Percentiles rank a stretch among this genome's conserved stretches.
Conservation (phyloP, 2,329 filamentous ascomycete genomes). For the Phialocephala subalpina region DNA sequence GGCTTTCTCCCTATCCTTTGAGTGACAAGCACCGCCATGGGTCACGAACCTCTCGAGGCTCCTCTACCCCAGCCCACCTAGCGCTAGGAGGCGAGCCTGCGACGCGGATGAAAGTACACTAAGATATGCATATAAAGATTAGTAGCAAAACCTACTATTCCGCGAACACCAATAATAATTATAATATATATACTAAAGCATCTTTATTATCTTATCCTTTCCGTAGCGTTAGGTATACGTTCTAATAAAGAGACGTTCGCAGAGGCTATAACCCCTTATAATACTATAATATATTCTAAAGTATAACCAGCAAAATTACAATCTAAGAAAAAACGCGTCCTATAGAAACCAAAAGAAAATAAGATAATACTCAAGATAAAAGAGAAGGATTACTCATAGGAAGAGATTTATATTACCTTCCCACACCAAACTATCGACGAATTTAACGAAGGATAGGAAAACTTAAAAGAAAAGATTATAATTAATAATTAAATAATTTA, state of each 20-base stretch:
- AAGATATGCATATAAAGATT: neutral
- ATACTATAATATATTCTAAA: constrained; percentile 4
- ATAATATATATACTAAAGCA: neutral
- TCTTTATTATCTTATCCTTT: neutral
- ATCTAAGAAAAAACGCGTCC: constrained; percentile 15
- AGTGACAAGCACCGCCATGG: no score
- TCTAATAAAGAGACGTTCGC: neutral
- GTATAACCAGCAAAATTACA: constrained; percentile 2
- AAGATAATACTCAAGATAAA: constrained; percentile 9
- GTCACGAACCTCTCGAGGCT: no score
- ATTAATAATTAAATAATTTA: no score
- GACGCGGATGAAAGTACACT: neutral
- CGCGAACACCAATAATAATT: neutral
- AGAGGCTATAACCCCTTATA: constrained; percentile 17
- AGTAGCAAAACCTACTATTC: neutral
- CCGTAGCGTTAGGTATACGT: neutral
- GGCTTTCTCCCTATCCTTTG: no score
- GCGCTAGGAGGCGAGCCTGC: no score
- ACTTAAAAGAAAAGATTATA: no score
- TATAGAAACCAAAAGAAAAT: constrained; percentile 11
- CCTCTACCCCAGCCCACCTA: no score
- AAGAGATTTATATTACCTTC: constrained; percentile 14
- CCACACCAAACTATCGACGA: constrained; percentile 13
- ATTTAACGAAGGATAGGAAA: no score
- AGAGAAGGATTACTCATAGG: constrained; percentile 10